Evolutionary conservation across 306 rosid genomes (phyloP), one percentile per base, ranked within the genome.

Genomic region (Dalbergia oliveri): DNA sequence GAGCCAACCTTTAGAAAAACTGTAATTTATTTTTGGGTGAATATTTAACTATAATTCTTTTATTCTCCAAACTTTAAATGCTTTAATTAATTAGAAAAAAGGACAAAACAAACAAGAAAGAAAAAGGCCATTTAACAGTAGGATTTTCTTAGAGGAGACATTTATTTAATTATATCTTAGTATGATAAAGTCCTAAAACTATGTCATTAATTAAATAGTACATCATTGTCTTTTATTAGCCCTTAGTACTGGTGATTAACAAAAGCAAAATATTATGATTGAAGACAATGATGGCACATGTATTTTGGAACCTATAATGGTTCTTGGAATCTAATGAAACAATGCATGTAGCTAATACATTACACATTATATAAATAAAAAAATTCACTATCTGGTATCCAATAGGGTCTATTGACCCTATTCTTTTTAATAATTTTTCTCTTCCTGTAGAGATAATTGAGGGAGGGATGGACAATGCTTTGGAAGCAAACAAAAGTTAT

Each of bases 401-500:
- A 16, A 6, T 54, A 54, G 9, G 5, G 21, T 53, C 16, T 44
- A 44, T 9, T 44, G 50, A 44, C 12, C 6, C 50, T 44, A 9
- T 9, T 44, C 12, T 6, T 10, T 44, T 44, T 8, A 8, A 44
- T 57, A 6, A n/a, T n/a, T n/a, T n/a, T n/a, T n/a, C n/a, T n/a
- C n/a, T n/a, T n/a, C n/a, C n/a, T n/a, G n/a, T 34, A 18, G 18
- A 26, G 71, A 19, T 60, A 60, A 4, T 6, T 10, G 60, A 26
- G 19, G 39, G 60, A 35, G 72, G 39, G 2, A 31, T 19, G 61
- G n/a, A 41, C 58, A 83, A 72, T 66, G 74, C 72, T 80, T 74
- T 43, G 69, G 50, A 73, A 84, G 77, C 85, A 78, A 72, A 71
- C 13, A 83, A 78, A 81, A 82, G 86, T 68, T 33, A 73, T 72